Conservation (phyloP, 2,329 filamentous ascomycete species). For the Sclerotinia subarctica region DNA sequence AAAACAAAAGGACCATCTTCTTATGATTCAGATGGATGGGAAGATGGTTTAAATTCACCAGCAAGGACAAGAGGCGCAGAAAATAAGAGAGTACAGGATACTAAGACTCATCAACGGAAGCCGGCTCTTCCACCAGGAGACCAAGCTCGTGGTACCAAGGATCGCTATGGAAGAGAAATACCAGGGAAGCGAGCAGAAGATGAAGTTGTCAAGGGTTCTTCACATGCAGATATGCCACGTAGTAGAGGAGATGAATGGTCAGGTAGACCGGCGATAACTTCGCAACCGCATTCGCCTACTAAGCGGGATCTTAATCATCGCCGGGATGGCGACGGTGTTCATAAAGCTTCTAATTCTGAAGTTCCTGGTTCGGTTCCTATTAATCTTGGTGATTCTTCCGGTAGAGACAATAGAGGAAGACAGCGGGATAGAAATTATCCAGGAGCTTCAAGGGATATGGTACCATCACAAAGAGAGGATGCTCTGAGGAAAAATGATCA, state of each 20-base stretch:
- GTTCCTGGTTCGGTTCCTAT: neutral
- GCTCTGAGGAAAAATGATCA: neutral
- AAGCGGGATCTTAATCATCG: constrained; percentile 4
- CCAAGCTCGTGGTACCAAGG: neutral
- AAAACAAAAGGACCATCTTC: neutral
- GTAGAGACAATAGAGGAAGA: neutral
- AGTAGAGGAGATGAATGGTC: neutral
- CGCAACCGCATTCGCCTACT: neutral
- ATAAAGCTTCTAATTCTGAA: neutral
- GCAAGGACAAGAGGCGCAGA: neutral
- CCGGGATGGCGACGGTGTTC: neutral
- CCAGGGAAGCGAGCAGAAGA: neutral
- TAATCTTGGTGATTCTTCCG: neutral
- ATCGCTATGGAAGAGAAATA: neutral
- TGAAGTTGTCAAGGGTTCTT: neutral
- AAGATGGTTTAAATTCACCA: neutral
- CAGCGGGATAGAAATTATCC: neutral
- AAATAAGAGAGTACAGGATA: neutral
- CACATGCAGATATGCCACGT: neutral
- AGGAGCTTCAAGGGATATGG: neutral
- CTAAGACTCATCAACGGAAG: neutral
- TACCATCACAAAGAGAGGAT: neutral
- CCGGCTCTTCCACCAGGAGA: neutral
- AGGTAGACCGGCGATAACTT: neutral
- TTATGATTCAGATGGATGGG: neutral